Evolutionary conservation across 2,329 filamentous ascomycete species (phyloP).

Genomic region (Xenoacremonium recifei): DNA sequence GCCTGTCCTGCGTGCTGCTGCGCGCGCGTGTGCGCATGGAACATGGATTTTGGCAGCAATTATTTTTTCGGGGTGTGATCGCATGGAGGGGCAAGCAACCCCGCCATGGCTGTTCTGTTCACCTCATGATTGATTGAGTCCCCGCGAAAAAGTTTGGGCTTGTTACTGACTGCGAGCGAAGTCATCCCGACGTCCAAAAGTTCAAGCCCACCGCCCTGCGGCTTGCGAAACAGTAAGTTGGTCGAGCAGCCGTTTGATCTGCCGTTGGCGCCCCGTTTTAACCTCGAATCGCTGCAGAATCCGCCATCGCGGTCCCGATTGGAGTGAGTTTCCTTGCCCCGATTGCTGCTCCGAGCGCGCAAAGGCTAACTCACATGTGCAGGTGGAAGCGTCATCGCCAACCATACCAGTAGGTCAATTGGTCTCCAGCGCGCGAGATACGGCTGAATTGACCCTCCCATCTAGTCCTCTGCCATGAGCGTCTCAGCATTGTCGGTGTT

Average conservation of each 20-base stretch:
- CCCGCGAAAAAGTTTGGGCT: background rate
- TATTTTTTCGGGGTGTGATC: too few relatives aligned
- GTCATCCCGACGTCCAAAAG: constrained; percentile 89
- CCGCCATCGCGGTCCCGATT: constrained; percentile 95
- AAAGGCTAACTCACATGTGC: constrained; percentile 30
- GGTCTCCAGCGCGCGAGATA: background rate
- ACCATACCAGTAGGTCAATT: constrained; percentile 77
- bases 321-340: constrained; percentile 67
- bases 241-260: background rate
- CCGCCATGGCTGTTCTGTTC: constrained; percentile 1
- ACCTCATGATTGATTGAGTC: too few relatives aligned
- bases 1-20: background rate
- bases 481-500: constrained; percentile 95
- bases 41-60: too few relatives aligned
- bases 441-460: constrained; percentile 25
- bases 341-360: constrained; percentile 6
- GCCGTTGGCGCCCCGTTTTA: constrained; percentile 3
- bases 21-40: too few relatives aligned
- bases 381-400: constrained; percentile 86
- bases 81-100: constrained; percentile 13
- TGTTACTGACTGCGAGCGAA: constrained; percentile 31
- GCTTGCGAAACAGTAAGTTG: constrained; percentile 84
- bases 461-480: constrained; percentile 91
- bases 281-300: constrained; percentile 55
- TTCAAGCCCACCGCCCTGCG: constrained; percentile 95